Evolutionary conservation across 768 basidiomycete genomes (phyloP).

Genomic region (Suillus hirtellus): DNA sequence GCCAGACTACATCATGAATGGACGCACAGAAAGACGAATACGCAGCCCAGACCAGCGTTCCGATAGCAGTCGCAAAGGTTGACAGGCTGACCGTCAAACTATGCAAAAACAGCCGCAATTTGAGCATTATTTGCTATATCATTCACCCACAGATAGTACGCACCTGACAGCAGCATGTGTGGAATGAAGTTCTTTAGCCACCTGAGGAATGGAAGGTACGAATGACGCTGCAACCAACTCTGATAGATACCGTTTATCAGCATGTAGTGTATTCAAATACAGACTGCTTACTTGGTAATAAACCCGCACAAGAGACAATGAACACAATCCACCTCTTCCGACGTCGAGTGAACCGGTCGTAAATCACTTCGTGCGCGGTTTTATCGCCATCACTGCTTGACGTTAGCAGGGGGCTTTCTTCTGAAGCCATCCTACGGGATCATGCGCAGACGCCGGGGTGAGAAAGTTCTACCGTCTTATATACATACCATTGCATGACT

Average conservation of each 20-base stretch:
- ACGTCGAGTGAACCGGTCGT: constrained; percentile 8
- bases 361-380: constrained; percentile 1
- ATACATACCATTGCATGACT: too few relatives aligned
- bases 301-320: constrained; percentile 11
- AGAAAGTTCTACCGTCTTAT: too few relatives aligned
- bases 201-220: constrained; percentile 66
- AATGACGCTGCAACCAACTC: constrained; percentile 69
- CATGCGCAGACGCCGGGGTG: background rate
- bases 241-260: constrained; percentile 24
- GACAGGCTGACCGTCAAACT: constrained; percentile 50
- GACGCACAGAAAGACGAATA: constrained; percentile 45
- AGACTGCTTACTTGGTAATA: constrained; percentile 8
- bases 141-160: background rate
- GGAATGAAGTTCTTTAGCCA: constrained; percentile 59
- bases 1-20: constrained; percentile 16
- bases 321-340: constrained; percentile 13
- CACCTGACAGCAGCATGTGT: constrained; percentile 59
- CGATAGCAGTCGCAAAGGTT: constrained; percentile 41
- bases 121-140: background rate
- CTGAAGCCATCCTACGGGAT: background rate
- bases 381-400: background rate
- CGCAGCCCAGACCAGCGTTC: constrained; percentile 48
- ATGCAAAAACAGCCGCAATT: background rate
- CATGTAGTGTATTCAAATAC: background rate
- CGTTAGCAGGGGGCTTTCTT: constrained; percentile 9